Conservation (phyloP, 1,284 basidiomycete species). For the Rhizoctonia solani region DNA sequence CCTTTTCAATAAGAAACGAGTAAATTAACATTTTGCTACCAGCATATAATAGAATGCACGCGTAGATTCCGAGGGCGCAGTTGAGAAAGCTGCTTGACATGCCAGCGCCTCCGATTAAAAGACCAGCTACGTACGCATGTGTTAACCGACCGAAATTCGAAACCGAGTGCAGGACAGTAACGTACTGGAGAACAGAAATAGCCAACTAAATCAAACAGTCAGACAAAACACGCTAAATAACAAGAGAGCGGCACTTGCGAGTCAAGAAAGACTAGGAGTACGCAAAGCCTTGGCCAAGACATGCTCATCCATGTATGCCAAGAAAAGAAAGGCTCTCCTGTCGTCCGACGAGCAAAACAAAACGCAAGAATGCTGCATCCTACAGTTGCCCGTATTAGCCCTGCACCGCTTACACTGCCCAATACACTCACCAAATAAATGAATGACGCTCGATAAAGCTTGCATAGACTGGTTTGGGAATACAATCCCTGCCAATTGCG, state of each 20-base stretch:
- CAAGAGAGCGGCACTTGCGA: conserved; percentile 42
- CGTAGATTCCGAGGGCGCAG: conserved; percentile 47
- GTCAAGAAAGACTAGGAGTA: conserved; percentile 44
- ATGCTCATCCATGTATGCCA: conserved; percentile 40
- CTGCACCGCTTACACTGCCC: not conserved
- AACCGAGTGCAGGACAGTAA: too few relatives aligned
- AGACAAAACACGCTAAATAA: conserved; percentile 7
- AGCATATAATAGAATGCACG: conserved; percentile 49
- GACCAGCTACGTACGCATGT: too few relatives aligned
- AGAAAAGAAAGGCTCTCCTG: conserved; percentile 41
- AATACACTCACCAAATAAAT: conserved; percentile 41
- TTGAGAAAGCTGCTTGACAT: conserved; percentile 43
- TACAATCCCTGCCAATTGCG: conserved; percentile 30
- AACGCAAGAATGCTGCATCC: conserved; percentile 45
- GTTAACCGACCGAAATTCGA: too few relatives aligned
- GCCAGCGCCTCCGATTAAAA: conserved; percentile 49
- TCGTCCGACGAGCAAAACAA: conserved; percentile 44
- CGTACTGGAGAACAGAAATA: conserved; percentile 47
- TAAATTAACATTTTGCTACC: conserved; percentile 48
- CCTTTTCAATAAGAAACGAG: conserved; percentile 46
- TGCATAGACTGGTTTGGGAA: conserved; percentile 43
- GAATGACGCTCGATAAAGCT: conserved; percentile 43
- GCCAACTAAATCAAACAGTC: conserved; percentile 38
- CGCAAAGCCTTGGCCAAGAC: conserved; percentile 43
- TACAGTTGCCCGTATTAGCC: conserved; percentile 27